phyloP scores from a whole-genome alignment of 2,329 filamentous ascomycete genomes.

The Simplicillium sp. region DNA sequence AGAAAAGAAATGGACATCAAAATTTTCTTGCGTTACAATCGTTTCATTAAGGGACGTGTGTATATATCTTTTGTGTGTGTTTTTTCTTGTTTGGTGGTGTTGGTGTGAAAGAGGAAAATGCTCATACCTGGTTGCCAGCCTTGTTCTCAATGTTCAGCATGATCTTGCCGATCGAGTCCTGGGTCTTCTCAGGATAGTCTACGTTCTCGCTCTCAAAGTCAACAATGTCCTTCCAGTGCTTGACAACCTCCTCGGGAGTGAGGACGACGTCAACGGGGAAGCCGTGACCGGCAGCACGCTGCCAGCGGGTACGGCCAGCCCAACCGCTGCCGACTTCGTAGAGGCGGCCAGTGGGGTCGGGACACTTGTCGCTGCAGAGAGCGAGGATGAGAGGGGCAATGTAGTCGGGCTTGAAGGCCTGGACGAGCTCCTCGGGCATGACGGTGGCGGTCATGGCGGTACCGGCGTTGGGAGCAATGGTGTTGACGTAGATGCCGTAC shows the following conservation, averaged over 20 bases:
- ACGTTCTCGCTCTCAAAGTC: constrained; percentile 82
- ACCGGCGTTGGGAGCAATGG: constrained; percentile 93
- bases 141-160: constrained; percentile 80
- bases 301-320: constrained; percentile 88
- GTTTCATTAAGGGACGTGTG: background rate
- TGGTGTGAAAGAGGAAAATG: constrained; percentile 13
- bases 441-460: constrained; percentile 92
- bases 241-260: constrained; percentile 74
- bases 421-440: constrained; percentile 93
- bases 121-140: constrained; percentile 50
- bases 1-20: constrained; percentile 8
- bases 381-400: constrained; percentile 88
- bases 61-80: too few relatives aligned
- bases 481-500: constrained; percentile 98
- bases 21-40: constrained; percentile 3
- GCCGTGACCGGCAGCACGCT: constrained; percentile 77
- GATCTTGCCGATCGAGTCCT: constrained; percentile 67
- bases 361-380: constrained; percentile 77
- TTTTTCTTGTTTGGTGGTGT: constrained; percentile 9
- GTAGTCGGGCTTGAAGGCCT: constrained; percentile 98
- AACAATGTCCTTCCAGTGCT: constrained; percentile 68
- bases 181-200: constrained; percentile 73
- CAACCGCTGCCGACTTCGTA: constrained; percentile 96
- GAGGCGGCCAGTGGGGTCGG: constrained; percentile 73
- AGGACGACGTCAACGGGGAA: constrained; percentile 82